A percentile compares a stretch with the other conserved stretches of the same genome.
Conservation (phyloP, 176 grass and related monocot species). For the Oryza glumipatula region DNA sequence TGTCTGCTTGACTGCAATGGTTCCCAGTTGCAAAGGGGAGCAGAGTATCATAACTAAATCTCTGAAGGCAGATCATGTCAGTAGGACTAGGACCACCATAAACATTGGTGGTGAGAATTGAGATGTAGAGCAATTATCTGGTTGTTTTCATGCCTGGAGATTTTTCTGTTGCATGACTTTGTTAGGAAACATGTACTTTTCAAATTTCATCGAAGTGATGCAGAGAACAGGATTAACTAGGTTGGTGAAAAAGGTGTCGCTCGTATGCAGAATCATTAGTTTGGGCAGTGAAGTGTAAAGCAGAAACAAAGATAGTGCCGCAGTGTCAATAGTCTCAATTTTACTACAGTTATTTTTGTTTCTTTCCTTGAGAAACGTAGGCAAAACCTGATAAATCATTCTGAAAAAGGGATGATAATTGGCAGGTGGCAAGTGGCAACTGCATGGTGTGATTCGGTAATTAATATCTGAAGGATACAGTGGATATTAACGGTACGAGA, state of each 20-base stretch:
- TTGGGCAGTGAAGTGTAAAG: neutral
- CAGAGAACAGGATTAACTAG: neutral
- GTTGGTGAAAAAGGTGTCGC: neutral
- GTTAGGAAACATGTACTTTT: neutral
- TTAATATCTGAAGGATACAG: neutral
- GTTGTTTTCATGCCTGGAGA: neutral
- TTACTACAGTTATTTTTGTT: too few relatives aligned
- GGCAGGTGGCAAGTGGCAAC: too few relatives aligned
- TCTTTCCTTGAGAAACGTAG: too few relatives aligned
- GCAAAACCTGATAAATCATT: too few relatives aligned
- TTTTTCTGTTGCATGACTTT: neutral
- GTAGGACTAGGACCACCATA: neutral
- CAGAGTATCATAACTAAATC: neutral
- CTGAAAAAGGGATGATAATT: too few relatives aligned
- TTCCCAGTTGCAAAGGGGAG: constrained; percentile 8
- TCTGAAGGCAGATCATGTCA: neutral
- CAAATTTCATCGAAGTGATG: neutral
- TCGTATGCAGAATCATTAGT: neutral
- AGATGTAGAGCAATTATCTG: neutral
- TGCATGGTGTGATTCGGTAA: too few relatives aligned
- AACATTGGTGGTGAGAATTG: neutral
- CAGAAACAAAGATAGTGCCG: neutral
- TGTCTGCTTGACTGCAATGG: neutral
- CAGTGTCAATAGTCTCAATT: neutral
- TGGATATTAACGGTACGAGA: neutral